A percentile compares a stretch with the other conserved stretches of the same genome.
phyloP scores from a whole-genome alignment of 768 basidiomycete genomes.

The Termitomyces sp. region DNA sequence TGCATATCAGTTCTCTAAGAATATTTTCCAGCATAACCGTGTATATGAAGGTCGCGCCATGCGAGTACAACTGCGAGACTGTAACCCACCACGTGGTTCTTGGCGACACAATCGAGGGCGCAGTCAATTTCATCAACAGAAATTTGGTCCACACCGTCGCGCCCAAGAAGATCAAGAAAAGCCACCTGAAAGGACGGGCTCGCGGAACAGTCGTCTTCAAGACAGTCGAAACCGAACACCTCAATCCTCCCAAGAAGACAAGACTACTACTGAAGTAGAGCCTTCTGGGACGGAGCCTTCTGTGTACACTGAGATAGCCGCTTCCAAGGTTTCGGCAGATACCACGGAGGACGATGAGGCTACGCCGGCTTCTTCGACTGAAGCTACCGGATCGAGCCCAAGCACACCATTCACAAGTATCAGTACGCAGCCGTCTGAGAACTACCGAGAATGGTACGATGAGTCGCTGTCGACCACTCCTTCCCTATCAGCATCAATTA shows the following conservation, averaged over 20 bases:
- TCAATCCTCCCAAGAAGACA: not conserved
- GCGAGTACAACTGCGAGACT: constrained; percentile 71
- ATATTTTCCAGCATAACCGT: constrained; percentile 56
- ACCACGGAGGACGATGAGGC: not conserved
- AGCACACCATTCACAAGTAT: constrained; percentile 10
- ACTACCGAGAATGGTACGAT: constrained; percentile 42
- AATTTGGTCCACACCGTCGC: constrained; percentile 22
- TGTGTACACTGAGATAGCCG: constrained; percentile 9
- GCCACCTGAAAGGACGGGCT: constrained; percentile 8
- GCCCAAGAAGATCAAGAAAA: constrained; percentile 19
- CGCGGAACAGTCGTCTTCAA: constrained; percentile 4
- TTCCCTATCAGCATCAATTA: constrained; percentile 28
- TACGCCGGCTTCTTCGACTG: constrained; percentile 6
- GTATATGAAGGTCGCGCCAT: constrained; percentile 65
- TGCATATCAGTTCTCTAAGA: constrained; percentile 2
- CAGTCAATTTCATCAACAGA: constrained; percentile 29
- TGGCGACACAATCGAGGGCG: constrained; percentile 44
- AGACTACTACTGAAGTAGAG: not conserved
- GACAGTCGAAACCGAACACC: constrained; percentile 1
- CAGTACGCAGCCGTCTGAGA: constrained; percentile 20
- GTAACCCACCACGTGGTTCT: constrained; percentile 48
- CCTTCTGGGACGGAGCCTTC: constrained; percentile 6
- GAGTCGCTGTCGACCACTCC: constrained; percentile 31
- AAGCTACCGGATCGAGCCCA: constrained; percentile 9
- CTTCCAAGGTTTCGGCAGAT: constrained; percentile 1